Evolutionary conservation across 306 rosid species (phyloP).

Genomic region (Castanea crenata): DNA sequence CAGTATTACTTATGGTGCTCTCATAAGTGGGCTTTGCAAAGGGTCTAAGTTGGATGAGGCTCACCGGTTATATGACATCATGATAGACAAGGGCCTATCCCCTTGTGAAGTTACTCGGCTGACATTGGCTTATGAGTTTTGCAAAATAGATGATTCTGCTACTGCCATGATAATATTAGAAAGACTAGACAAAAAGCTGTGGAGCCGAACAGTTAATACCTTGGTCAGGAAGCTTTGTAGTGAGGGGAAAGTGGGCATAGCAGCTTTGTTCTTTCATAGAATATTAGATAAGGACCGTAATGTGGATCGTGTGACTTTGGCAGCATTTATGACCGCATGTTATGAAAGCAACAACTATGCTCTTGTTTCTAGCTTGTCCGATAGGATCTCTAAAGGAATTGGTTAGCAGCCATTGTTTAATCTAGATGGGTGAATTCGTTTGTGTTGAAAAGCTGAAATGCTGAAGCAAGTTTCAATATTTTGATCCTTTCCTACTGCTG

Average conservation of each 20-base stretch:
- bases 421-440: neutral
- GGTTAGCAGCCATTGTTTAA: constrained; percentile 14
- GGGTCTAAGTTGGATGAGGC: constrained; percentile 71
- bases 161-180: constrained; percentile 69
- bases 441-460: neutral
- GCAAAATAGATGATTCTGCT: constrained; percentile 61
- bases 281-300: constrained; percentile 57
- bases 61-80: constrained; percentile 48
- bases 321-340: constrained; percentile 79
- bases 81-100: constrained; percentile 71
- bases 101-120: constrained; percentile 91
- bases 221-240: constrained; percentile 75
- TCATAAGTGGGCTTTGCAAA: constrained; percentile 86
- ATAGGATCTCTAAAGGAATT: constrained; percentile 57
- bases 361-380: constrained; percentile 69
- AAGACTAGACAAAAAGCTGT: constrained; percentile 61
- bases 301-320: constrained; percentile 71
- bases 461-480: neutral
- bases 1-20: constrained; percentile 63
- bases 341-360: constrained; percentile 79
- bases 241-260: constrained; percentile 80
- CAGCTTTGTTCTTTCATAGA: constrained; percentile 78
- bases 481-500: constrained; percentile 15
- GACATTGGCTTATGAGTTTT: constrained; percentile 75
- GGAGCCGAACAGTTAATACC: constrained; percentile 69